These are phyloP conservation scores for Ceratobasidium sp. DNA, from an alignment of 1,284 basidiomycete species.

Conservation along the genomic window DNA sequence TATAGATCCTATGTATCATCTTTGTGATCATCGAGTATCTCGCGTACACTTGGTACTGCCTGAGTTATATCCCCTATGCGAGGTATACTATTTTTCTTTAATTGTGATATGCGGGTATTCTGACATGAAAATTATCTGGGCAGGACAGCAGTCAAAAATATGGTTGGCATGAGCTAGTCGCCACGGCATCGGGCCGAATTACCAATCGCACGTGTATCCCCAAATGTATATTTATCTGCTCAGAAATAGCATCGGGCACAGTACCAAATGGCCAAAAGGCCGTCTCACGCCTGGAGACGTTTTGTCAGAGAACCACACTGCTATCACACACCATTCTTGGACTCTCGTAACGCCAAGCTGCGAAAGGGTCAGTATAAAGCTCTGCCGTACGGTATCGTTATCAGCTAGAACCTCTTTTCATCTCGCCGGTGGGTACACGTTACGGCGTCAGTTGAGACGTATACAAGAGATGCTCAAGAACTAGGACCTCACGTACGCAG, in stretches of 20 bases:
- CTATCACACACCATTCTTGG: not conserved
- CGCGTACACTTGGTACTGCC: conserved; percentile 83
- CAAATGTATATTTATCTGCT: conserved; percentile 44
- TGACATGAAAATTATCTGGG: too few species aligned
- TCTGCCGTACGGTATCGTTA: conserved; percentile 24
- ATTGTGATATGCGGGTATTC: too few species aligned
- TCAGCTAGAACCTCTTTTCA: conserved; percentile 13
- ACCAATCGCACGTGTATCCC: conserved; percentile 24
- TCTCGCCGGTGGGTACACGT: conserved; percentile 19
- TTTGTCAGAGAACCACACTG: not conserved
- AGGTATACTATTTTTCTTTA: too few species aligned
- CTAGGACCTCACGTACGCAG: not conserved
- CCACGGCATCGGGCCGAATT: not conserved
- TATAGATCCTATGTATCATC: conserved; percentile 66
- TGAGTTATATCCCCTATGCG: conserved; percentile 87
- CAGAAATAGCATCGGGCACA: conserved; percentile 17
- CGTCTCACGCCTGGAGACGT: not conserved
- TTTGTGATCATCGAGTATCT: conserved; percentile 89
- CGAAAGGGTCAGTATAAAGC: conserved; percentile 1
- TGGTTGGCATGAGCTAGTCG: conserved; percentile 62
- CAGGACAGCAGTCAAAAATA: conserved; percentile 75
- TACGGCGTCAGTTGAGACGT: not conserved
- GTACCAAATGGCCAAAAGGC: conserved; percentile 37
- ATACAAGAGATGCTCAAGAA: conserved; percentile 8
- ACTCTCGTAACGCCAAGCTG: conserved; percentile 40